Evolutionary conservation across 1,284 basidiomycete genomes (phyloP).

Genomic region (Sporisorium scitamineum): DNA sequence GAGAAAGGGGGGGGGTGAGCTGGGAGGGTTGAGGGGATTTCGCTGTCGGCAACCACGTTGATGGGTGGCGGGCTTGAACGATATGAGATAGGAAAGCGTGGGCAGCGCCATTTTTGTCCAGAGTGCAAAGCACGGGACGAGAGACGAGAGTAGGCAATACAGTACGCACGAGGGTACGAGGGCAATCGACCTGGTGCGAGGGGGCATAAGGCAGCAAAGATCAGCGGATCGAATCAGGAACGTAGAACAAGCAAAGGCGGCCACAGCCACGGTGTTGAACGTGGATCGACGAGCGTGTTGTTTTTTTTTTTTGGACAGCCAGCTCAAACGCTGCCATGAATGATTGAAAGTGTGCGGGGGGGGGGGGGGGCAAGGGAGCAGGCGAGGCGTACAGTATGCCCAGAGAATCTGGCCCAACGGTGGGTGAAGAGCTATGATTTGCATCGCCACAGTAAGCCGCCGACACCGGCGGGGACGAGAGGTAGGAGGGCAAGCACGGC

Average conservation of each 20-base stretch:
- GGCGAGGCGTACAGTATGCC: slow-evolving; percentile 14
- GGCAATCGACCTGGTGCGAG: slow-evolving; percentile 1
- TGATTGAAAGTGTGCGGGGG: no score
- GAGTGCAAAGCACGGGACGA: slow-evolving; percentile 1
- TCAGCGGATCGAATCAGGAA: slow-evolving; percentile 10
- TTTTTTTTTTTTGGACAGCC: neutral
- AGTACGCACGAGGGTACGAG: slow-evolving; percentile 4
- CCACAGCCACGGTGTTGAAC: neutral
- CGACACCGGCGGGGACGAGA: slow-evolving; percentile 7
- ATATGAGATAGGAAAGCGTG: neutral
- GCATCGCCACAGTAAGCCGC: slow-evolving; percentile 3
- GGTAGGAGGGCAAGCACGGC: neutral
- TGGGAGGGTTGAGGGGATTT: slow-evolving; percentile 45
- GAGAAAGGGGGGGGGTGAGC: neutral
- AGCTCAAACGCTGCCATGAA: neutral
- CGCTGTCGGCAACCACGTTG: slow-evolving; percentile 30
- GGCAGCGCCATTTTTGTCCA: slow-evolving; percentile 2
- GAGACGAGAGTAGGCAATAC: neutral
- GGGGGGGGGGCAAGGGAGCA: neutral
- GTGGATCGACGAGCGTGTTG: neutral
- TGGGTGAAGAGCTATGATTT: neutral
- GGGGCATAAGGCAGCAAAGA: neutral
- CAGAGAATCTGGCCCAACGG: slow-evolving; percentile 29
- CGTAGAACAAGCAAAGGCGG: slow-evolving; percentile 2
- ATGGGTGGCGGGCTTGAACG: neutral